These are phyloP conservation scores for Darksidea phi DNA, from an alignment of 495 filamentous ascomycete genomes.

Conservation along the genomic window DNA sequence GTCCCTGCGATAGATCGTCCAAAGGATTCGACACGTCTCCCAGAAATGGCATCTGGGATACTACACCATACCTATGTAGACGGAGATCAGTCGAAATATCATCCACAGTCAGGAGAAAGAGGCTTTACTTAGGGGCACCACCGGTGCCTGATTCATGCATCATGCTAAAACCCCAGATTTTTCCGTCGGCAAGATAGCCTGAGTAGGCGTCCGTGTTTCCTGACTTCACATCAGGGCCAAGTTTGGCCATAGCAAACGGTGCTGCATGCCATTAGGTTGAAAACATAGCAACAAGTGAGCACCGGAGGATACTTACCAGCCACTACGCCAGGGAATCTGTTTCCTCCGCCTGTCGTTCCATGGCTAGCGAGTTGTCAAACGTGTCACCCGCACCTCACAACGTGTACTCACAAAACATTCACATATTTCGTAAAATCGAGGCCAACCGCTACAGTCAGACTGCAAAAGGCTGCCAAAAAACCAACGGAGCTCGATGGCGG, in stretches of 20 bases:
- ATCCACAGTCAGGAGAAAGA: too few species aligned
- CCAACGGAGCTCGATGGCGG: too few species aligned
- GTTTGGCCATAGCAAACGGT: conserved; percentile 70
- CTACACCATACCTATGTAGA: conserved; percentile 54
- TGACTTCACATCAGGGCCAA: conserved; percentile 63
- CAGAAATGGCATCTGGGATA: conserved; percentile 63
- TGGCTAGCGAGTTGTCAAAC: conserved; percentile 10
- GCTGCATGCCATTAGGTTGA: background rate
- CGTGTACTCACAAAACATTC: conserved; percentile 41
- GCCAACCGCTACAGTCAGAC: background rate
- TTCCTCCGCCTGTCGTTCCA: conserved; percentile 53
- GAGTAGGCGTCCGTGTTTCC: conserved; percentile 61
- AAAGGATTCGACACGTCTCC: conserved; percentile 58
- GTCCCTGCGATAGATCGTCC: conserved; percentile 53
- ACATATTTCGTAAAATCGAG: conserved; percentile 52
- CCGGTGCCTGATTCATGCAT: conserved; percentile 76
- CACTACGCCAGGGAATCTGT: conserved; percentile 67
- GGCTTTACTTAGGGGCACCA: conserved; percentile 64
- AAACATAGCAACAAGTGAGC: conserved; percentile 7
- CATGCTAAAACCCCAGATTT: conserved; percentile 68
- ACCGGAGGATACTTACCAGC: conserved; percentile 20
- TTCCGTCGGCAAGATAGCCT: conserved; percentile 57
- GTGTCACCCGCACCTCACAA: conserved; percentile 15
- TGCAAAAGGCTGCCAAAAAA: background rate
- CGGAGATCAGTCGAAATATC: too few species aligned